Evolutionary conservation across 768 basidiomycete genomes (phyloP).

Genomic region (Boletus coccyginus): DNA sequence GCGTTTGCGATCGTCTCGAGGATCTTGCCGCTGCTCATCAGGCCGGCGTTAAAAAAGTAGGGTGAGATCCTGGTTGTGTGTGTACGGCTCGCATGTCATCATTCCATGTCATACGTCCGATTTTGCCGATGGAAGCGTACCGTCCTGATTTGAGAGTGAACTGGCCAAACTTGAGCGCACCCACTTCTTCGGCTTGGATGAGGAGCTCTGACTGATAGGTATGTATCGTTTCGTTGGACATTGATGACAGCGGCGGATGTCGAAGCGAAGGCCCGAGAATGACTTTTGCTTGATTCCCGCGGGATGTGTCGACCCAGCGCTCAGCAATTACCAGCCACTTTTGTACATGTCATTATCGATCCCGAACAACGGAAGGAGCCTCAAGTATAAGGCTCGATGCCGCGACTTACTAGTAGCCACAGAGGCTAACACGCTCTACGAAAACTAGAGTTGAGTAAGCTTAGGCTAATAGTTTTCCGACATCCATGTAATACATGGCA

Average conservation of each 20-base stretch:
- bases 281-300: no score
- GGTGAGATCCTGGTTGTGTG: conserved; percentile 65
- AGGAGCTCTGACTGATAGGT: conserved; percentile 66
- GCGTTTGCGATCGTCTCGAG: conserved; percentile 74
- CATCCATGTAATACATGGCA: no score
- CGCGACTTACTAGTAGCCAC: no score
- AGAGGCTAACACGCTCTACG: no score
- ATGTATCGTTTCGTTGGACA: conserved; percentile 33
- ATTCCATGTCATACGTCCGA: neutral
- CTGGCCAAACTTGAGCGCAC: conserved; percentile 84
- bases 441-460: no score
- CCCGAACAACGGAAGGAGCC: no score
- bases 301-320: neutral
- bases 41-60: conserved; percentile 96
- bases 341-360: neutral
- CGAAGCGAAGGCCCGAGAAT: neutral
- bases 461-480: no score
- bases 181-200: conserved; percentile 60
- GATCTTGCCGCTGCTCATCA: conserved; percentile 80
- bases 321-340: conserved; percentile 16
- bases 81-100: neutral
- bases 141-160: conserved; percentile 96
- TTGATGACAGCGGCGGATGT: conserved; percentile 1
- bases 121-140: conserved; percentile 41
- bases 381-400: no score